Evolutionary conservation across 2,329 filamentous ascomycete genomes (phyloP).

Genomic region (Parastagonospora nodorum): DNA sequence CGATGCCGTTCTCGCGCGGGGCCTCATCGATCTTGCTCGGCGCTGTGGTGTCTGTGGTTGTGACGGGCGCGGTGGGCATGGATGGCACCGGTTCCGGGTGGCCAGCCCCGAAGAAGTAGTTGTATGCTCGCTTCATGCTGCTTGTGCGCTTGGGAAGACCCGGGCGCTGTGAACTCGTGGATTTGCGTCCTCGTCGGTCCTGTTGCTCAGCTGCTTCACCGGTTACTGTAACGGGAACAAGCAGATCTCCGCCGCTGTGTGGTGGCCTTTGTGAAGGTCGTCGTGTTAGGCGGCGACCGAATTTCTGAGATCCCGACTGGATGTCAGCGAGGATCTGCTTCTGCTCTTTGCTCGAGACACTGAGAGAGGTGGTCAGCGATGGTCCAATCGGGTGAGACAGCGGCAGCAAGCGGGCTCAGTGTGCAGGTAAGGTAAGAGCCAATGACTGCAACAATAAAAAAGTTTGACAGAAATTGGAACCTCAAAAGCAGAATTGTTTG

Average conservation of each 20-base stretch:
- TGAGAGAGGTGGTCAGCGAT: constrained; percentile 15
- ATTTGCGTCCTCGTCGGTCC: constrained; percentile 41
- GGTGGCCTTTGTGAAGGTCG: constrained; percentile 26
- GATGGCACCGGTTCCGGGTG: constrained; percentile 27
- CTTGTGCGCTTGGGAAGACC: constrained; percentile 43
- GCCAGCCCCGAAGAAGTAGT: constrained; percentile 46
- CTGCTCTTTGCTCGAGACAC: constrained; percentile 42
- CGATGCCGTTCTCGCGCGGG: constrained; percentile 30
- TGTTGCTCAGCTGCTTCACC: constrained; percentile 31
- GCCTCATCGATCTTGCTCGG: constrained; percentile 24
- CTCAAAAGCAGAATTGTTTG: background rate
- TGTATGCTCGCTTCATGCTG: constrained; percentile 49
- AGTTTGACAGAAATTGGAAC: background rate
- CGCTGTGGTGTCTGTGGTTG: constrained; percentile 27
- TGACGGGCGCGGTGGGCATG: constrained; percentile 34
- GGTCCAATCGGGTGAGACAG: background rate
- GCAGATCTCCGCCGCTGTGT: constrained; percentile 29
- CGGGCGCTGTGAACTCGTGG: constrained; percentile 36
- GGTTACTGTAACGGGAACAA: constrained; percentile 37
- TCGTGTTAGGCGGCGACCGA: constrained; percentile 38
- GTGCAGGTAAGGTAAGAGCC: background rate
- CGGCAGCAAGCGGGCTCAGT: background rate
- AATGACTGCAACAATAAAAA: background rate
- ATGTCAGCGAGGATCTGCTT: constrained; percentile 48
- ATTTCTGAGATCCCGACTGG: constrained; percentile 44